These are phyloP conservation scores for Dendrobium officinale DNA, from an alignment of 106 monocot species.

Conservation along the genomic window DNA sequence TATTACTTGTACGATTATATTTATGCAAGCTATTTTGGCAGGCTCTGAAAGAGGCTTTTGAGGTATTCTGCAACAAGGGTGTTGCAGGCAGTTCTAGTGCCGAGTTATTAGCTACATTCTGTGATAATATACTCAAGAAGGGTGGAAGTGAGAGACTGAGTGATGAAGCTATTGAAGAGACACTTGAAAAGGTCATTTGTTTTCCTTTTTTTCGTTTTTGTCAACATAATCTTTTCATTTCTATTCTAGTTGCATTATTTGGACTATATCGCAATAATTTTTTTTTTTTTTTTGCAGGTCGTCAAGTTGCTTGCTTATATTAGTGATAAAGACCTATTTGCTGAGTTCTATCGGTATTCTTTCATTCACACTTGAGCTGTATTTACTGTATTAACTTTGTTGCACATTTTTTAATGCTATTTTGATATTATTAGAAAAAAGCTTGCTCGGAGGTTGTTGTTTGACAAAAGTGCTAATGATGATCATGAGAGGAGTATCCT, in stretches of 20 bases:
- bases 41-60: constrained; percentile 82
- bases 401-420: not conserved
- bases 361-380: constrained; percentile 1
- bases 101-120: constrained; percentile 67
- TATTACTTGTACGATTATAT: not conserved
- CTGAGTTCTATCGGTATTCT: constrained; percentile 57
- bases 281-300: constrained; percentile 28
- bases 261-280: not conserved
- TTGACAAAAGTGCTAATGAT: constrained; percentile 75
- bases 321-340: constrained; percentile 66
- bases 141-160: constrained; percentile 70
- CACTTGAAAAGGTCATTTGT: constrained; percentile 50
- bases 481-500: constrained; percentile 78
- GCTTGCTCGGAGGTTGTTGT: constrained; percentile 64
- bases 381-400: not conserved
- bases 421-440: constrained; percentile 43
- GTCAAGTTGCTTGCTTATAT: constrained; percentile 63
- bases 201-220: not conserved
- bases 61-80: constrained; percentile 71
- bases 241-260: not conserved
- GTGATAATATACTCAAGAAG: constrained; percentile 76
- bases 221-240: not conserved
- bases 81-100: constrained; percentile 74
- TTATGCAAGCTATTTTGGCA: constrained; percentile 5
- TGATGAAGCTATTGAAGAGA: constrained; percentile 79